Evolutionary conservation across 2,329 filamentous ascomycete species (phyloP).

Genomic region (Apiospora arundinis): DNA sequence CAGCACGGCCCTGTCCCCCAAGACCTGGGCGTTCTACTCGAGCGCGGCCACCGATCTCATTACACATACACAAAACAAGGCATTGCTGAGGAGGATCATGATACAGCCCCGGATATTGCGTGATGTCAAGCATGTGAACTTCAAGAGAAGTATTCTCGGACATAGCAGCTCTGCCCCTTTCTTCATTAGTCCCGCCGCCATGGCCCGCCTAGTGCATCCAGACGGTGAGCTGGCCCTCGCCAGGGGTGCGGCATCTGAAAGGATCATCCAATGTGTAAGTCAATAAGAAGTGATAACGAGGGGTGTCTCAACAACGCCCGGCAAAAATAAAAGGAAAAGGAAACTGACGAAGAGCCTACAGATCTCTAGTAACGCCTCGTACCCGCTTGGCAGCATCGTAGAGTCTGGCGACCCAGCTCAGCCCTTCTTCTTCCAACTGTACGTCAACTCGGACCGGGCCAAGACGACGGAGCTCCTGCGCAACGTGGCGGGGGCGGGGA

Average conservation of each 20-base stretch:
- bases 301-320: too few relatives aligned
- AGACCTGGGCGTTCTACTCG: constrained; percentile 74
- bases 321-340: not conserved
- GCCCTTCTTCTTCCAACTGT: constrained; percentile 64
- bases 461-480: constrained; percentile 57
- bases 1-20: constrained; percentile 59
- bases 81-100: constrained; percentile 60
- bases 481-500: constrained; percentile 51
- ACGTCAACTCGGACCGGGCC: constrained; percentile 61
- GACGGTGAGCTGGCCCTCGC: constrained; percentile 68
- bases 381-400: constrained; percentile 34
- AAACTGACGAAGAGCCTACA: constrained; percentile 27
- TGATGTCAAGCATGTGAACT: constrained; percentile 56
- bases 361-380: constrained; percentile 34
- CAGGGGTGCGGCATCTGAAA: constrained; percentile 54
- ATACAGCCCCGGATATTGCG: constrained; percentile 52
- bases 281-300: constrained; percentile 38
- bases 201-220: constrained; percentile 67
- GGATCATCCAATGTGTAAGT: constrained; percentile 65
- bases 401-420: constrained; percentile 32
- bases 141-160: constrained; percentile 61
- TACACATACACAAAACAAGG: constrained; percentile 62
- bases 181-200: constrained; percentile 69
- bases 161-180: constrained; percentile 59
- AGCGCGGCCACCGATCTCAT: constrained; percentile 68